Conservation (phyloP, 2,329 filamentous ascomycete genomes). For the Emergomyces pasteurianus region DNA sequence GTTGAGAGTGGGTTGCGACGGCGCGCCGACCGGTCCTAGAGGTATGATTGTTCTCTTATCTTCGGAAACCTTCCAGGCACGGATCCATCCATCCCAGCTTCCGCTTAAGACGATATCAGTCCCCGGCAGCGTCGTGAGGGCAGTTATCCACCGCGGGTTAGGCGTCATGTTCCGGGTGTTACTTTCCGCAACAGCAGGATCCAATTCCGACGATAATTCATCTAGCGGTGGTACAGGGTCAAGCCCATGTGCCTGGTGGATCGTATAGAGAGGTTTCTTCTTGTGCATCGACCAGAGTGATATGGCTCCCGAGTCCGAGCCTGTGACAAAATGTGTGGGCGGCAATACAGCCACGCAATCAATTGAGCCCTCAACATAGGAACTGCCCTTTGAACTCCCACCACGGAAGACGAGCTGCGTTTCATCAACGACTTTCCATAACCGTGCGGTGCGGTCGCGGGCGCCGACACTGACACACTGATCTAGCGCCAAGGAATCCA, state of each 20-base stretch:
- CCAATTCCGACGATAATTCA: slow-evolving; percentile 62
- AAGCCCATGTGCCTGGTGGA: slow-evolving; percentile 72
- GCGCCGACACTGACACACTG: slow-evolving; percentile 84
- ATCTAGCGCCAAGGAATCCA: slow-evolving; percentile 73
- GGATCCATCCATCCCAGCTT: slow-evolving; percentile 84
- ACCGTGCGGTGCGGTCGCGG: slow-evolving; percentile 75
- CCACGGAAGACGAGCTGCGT: slow-evolving; percentile 91
- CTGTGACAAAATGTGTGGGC: slow-evolving; percentile 85
- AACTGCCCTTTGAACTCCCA: slow-evolving; percentile 42
- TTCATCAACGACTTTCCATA: slow-evolving; percentile 96
- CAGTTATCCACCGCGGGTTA: slow-evolving; percentile 79
- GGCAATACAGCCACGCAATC: slow-evolving; percentile 86
- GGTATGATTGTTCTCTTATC: slow-evolving; percentile 70
- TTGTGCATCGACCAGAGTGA: slow-evolving; percentile 82
- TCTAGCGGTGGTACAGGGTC: slow-evolving; percentile 58
- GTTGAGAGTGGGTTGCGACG: not conserved
- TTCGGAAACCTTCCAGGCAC: slow-evolving; percentile 72
- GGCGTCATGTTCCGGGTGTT: slow-evolving; percentile 39
- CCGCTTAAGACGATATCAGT: slow-evolving; percentile 83
- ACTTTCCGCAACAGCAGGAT: slow-evolving; percentile 40
- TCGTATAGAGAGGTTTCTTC: slow-evolving; percentile 81
- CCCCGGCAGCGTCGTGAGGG: slow-evolving; percentile 73
- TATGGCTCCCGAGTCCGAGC: slow-evolving; percentile 79
- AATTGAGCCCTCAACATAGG: slow-evolving; percentile 66
- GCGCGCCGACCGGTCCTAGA: slow-evolving; percentile 54